Evolutionary conservation across 768 basidiomycete genomes (phyloP).

Genomic region (Chalciporus piperatus): DNA sequence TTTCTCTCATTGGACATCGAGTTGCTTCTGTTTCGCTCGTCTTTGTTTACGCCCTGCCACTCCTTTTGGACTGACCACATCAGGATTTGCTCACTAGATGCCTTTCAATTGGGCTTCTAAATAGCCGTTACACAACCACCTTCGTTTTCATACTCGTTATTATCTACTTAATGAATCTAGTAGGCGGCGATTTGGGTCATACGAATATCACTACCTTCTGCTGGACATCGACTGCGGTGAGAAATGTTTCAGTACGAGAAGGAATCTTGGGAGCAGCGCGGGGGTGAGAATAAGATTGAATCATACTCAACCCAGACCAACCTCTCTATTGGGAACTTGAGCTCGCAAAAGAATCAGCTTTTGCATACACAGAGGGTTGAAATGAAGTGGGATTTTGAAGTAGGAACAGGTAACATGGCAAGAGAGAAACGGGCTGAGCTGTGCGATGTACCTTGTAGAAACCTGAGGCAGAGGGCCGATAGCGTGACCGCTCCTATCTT

Average conservation of each 20-base stretch:
- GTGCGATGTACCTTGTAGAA: no score
- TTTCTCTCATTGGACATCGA: conserved; percentile 10
- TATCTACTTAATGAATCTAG: conserved; percentile 29
- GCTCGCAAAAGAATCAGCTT: no score
- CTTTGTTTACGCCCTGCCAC: conserved; percentile 6
- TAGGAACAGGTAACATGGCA: no score
- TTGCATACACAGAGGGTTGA: no score
- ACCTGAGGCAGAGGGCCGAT: no score
- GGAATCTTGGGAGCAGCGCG: no score
- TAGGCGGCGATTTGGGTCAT: conserved; percentile 17
- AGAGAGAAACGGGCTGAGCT: no score
- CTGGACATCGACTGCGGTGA: not conserved
- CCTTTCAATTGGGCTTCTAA: not conserved
- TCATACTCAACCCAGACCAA: no score
- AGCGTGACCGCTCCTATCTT: no score
- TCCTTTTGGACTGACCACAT: conserved; percentile 21
- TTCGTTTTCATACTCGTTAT: conserved; percentile 22
- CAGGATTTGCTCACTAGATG: conserved; percentile 14
- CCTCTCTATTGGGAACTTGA: no score
- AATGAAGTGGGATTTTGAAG: no score
- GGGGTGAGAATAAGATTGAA: no score
- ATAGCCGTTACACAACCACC: conserved; percentile 5
- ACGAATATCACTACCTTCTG: not conserved
- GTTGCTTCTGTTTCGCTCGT: conserved; percentile 5
- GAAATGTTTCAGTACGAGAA: not conserved